Base-by-base conservation (phyloP, 2,329 filamentous ascomycete genomes). In the Curvularia lunata region DNA sequence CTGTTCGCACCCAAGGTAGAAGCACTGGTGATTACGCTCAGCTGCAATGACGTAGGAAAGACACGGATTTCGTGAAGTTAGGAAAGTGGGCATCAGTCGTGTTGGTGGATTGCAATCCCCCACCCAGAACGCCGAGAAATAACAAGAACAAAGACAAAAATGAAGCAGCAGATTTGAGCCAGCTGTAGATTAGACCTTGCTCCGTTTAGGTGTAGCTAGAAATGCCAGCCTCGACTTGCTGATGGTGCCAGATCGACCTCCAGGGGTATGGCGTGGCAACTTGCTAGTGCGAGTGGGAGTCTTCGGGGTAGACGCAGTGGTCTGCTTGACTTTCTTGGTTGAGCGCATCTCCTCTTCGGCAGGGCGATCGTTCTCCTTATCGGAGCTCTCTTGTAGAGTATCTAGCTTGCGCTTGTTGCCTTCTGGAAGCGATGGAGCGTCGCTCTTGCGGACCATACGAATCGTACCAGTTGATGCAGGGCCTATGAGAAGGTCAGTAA, bases 361-460 rank as follows among this genome's bases (percentile, higher is more conserved):
- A 13, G 67, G 71, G 23, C 69, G 67, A 19, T 68, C 70, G 46
- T 82, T 81, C 70, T 81, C 80, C 68, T 81, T 81, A 57, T 80
- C 76, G 2, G 74, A 77, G 10, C 57, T 57, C 59, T 76, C 70
- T 32, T 74, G 73, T 1, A 75, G 59, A 12, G 64, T 67, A n/a
- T 75, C 71, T 64, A 80, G 73, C 66, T 81, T 82, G 57, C 80
- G 77, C 71, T 82, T 82, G 68, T 79, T 81, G 46, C 60, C 66
- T 28, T 70, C 66, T 25, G 60, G 54, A 18, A 67, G 49, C 13
- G 71, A 70, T 7, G 71, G 68, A 13, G 74, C 74, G 53, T 80
- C 77, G 60, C 81, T 80, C 65, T 77, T 77, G 38, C 80, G 74
- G 21, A 82, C 81, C 53, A 78, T 75, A 28, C 79, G 76, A 56